Evolutionary conservation across 345 rosid genomes (phyloP), one percentile per base, ranked within the genome.

Genomic region (Abelmoschus esculentus): DNA sequence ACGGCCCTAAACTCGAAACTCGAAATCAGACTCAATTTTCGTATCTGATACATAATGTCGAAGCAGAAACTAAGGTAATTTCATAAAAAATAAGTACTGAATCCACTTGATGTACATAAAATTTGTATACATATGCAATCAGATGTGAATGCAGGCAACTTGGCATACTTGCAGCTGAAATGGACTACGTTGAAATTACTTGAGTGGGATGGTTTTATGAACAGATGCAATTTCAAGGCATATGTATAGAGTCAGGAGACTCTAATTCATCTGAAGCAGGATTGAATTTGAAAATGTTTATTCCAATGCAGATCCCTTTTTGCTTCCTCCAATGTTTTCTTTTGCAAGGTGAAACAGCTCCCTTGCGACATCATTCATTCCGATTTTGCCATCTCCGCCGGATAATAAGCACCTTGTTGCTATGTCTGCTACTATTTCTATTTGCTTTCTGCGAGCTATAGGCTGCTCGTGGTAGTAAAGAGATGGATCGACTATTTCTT

Each of bases 251-350:
- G 67, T 88, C 98, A 69, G 98, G 26, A 70, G 96, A 92, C 95
- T 84, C 83, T 13, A 96, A 92, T 31, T 85, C 98, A 92, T 90
- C 72, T 92, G 96, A 68, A 92, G 92, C 47, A 92, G 83, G 73
- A 92, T 90, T 46, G 92, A 92, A 80, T 88, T 92, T 4, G 92
- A 90, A 60, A 90, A 90, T n/a, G 96, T 92, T 76, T 92, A 96
- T 64, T 92, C 90, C 49, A 88, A 76, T 9, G 81, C 86, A 54
- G 83, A 83, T 62, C 84, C 85, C 64, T 83, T 86, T 70, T 74
- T 85, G 52, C 83, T 75, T 10, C 77, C 80, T 28, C 84, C 78
- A 40, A 74, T 74, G 78, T 80, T 81, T 52, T 83, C 84, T 78
- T 83, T 82, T 32, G 85, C 70, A 29, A 86, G 66, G 60, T 81